Percentiles rank a stretch among this genome's conserved stretches.
Evolutionary conservation across 176 grass and related monocot species (phyloP).

Genomic region (Oryza longistaminata): DNA sequence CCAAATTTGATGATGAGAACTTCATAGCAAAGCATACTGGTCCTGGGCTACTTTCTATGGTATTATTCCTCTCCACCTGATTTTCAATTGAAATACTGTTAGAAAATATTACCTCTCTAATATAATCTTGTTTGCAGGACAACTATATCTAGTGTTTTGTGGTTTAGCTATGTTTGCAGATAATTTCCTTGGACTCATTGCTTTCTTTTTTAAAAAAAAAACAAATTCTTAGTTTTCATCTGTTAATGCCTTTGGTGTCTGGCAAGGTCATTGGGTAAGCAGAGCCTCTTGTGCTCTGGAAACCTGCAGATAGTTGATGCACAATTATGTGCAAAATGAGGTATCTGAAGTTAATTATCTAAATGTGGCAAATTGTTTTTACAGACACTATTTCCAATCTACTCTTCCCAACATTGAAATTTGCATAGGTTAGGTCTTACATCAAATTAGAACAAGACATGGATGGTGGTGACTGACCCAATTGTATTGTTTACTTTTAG

Average conservation of each 20-base stretch:
- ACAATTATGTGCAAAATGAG: neutral
- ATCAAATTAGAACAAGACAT: neutral
- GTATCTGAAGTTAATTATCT: neutral
- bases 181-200: neutral
- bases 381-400: neutral
- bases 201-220: too few species aligned
- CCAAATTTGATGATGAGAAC: slow-evolving; percentile 99
- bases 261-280: neutral
- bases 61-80: slow-evolving; percentile 21
- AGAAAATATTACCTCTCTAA: neutral
- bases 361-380: neutral
- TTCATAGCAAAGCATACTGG: slow-evolving; percentile 96
- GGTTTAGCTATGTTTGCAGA: neutral
- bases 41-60: slow-evolving; percentile 89
- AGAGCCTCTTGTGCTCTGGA: neutral
- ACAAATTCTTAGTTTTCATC: neutral
- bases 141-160: neutral
- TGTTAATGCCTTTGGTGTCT: neutral
- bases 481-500: neutral
- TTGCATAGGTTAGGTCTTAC: neutral
- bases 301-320: neutral
- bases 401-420: neutral
- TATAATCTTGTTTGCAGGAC: neutral
- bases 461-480: neutral
- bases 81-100: neutral